A percentile compares a stretch with the other conserved stretches of the same genome.
Evolutionary conservation across 1,139 yeast species (phyloP).

Genomic region (Sugiyamaella castrensis): DNA sequence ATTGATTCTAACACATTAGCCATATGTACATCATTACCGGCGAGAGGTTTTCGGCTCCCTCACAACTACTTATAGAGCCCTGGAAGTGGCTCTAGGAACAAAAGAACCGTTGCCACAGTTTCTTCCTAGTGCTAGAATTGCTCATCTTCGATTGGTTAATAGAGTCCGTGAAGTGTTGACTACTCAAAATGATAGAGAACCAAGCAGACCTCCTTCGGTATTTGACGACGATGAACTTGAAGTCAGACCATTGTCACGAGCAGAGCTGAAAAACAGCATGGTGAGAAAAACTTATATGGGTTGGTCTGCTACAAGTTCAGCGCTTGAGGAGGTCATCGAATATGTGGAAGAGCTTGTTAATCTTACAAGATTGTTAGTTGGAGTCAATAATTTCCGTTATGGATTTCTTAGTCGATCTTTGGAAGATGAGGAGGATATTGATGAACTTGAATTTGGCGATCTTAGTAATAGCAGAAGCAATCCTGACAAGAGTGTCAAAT

Average conservation of each 20-base stretch:
- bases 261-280: constrained; percentile 17
- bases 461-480: background rate
- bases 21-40: constrained; percentile 44
- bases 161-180: constrained; percentile 40
- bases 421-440: constrained; percentile 41
- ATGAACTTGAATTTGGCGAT: constrained; percentile 35
- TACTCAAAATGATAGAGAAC: constrained; percentile 2
- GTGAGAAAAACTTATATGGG: constrained; percentile 45
- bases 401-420: constrained; percentile 50
- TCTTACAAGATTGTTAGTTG: constrained; percentile 45
- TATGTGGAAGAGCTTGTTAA: constrained; percentile 47
- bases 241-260: constrained; percentile 5
- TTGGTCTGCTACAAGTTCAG: constrained; percentile 52
- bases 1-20: constrained; percentile 12
- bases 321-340: constrained; percentile 48
- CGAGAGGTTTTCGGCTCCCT: constrained; percentile 46
- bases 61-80: constrained; percentile 40
- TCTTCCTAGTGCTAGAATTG: constrained; percentile 48
- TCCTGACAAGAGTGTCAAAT: too few species aligned
- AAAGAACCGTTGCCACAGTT: constrained; percentile 50
- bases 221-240: constrained; percentile 1
- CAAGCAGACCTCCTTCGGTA: constrained; percentile 2
- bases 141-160: constrained; percentile 46
- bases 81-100: constrained; percentile 44
- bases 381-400: constrained; percentile 48